Conservation (phyloP, 2,329 filamentous ascomycete genomes). For the Microsporum audouinii region DNA sequence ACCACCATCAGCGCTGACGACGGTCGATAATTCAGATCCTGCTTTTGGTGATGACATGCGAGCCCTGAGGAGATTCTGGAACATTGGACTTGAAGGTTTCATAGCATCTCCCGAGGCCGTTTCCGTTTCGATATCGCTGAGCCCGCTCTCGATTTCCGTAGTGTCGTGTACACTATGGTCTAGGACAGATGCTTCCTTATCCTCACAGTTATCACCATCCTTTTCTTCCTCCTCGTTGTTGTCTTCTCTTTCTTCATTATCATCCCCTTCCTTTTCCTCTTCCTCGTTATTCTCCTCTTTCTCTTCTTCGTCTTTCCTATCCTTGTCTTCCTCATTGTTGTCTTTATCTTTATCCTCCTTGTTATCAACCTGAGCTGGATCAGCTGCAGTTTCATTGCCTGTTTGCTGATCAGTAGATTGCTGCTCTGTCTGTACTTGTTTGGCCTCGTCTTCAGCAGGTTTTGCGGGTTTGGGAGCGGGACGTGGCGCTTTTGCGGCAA, state of each 20-base stretch:
- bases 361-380: background rate
- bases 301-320: background rate
- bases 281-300: background rate
- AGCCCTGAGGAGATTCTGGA: constrained; percentile 10
- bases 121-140: constrained; percentile 53
- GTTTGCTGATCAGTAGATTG: background rate
- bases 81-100: constrained; percentile 5
- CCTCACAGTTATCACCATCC: constrained; percentile 27
- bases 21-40: constrained; percentile 12
- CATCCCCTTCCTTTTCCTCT: constrained; percentile 1
- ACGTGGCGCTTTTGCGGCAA: constrained; percentile 31
- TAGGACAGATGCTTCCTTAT: constrained; percentile 33
- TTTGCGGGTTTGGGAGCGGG: constrained; percentile 8
- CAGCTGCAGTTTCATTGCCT: background rate
- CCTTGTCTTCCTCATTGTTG: background rate
- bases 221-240: constrained; percentile 34
- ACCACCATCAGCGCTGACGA: constrained; percentile 11
- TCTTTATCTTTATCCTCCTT: background rate
- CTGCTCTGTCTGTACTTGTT: background rate
- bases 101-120: constrained; percentile 12
- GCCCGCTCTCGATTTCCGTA: constrained; percentile 57
- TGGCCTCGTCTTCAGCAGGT: constrained; percentile 9
- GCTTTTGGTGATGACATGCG: constrained; percentile 14
- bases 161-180: constrained; percentile 51
- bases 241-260: constrained; percentile 28